phyloP scores from a whole-genome alignment of 495 filamentous ascomycete species.

The Aspergillus nanangensis region DNA sequence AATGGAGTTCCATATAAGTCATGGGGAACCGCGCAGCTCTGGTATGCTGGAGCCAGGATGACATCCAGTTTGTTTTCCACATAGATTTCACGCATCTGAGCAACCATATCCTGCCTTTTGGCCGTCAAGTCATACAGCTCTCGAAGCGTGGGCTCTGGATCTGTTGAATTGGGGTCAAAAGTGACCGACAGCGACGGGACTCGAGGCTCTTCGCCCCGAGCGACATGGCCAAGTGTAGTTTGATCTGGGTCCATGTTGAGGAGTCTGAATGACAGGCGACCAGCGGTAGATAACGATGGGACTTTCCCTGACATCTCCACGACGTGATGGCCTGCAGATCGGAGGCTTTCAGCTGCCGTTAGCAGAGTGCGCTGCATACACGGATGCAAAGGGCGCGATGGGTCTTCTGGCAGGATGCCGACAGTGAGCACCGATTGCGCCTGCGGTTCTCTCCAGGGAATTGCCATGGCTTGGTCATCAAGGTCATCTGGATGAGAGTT shows the following conservation, averaged over 20 bases:
- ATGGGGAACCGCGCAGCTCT: conserved; percentile 41
- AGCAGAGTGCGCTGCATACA: conserved; percentile 23
- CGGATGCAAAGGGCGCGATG: conserved; percentile 48
- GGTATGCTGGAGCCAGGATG: conserved; percentile 39
- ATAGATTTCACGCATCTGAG: conserved; percentile 20
- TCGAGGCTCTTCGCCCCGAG: conserved; percentile 21
- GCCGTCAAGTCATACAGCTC: conserved; percentile 20
- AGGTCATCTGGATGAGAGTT: conserved; percentile 9
- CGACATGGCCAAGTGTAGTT: conserved; percentile 8
- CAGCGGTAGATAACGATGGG: not conserved
- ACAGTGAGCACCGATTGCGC: conserved; percentile 26
- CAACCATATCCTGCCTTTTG: conserved; percentile 8
- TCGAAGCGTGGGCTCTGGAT: conserved; percentile 20
- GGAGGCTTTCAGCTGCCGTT: not conserved
- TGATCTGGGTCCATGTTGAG: conserved; percentile 26
- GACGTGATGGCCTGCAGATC: not conserved
- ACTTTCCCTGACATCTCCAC: not conserved
- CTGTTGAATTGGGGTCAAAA: conserved; percentile 5
- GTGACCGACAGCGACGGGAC: conserved; percentile 16
- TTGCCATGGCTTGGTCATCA: conserved; percentile 14
- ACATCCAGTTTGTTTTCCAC: conserved; percentile 37
- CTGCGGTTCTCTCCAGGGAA: conserved; percentile 13
- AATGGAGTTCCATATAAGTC: conserved; percentile 44
- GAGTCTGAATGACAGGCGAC: conserved; percentile 2
- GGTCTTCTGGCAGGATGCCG: conserved; percentile 51